Evolutionary conservation across 116 monocot genomes (phyloP), one percentile per base, ranked within the genome.

Genomic region (Posidonia oceanica): DNA sequence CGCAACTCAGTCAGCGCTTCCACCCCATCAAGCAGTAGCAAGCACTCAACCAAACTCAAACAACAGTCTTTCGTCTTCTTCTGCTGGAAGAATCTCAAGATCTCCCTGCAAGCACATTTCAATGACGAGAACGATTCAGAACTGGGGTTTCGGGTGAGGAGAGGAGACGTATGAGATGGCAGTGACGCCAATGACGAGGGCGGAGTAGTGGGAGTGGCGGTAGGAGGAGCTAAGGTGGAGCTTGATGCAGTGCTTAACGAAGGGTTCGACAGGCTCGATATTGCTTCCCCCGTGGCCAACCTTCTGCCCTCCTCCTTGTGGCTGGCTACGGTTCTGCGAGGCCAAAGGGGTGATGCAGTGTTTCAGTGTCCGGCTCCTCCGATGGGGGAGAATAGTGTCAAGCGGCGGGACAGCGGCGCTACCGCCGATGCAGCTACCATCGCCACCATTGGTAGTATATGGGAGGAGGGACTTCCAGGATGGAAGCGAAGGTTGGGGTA

Each of bases 221-320:
- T 90, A 90, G 61, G 86, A 79, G 62, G 93, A 84, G 81, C 87
- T 90, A 54, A 79, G 85, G 14, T 93, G 90, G 71, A 98, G 93
- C 84, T 90, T 98, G 36, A 98, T 86, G 81, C 93, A 87, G 84
- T 98, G 98, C 85, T 90, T 93, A 72, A 98, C 85, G 39, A 98
- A 78, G 7, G 87, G 60, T 93, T 93, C 38, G 93, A 87, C n/a
- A 82, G 73, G 78, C 89, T 98, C 73, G 84, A 68, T 59, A 78
- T 80, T 20, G 18, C 36, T 65, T 10, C 51, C 60, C 0, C 61
- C 23, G 0, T 48, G 48, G 48, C 1, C 7, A 12, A 48, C 48
- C 48, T 10, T 10, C 8, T 48, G 2, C 8, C 42, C 7, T 42
- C 41, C 6, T 41, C 42, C 42, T 10, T 48, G 12, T 48, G 48